Base-by-base conservation (phyloP, 768 basidiomycete genomes). In the Galerina sulciceps region DNA sequence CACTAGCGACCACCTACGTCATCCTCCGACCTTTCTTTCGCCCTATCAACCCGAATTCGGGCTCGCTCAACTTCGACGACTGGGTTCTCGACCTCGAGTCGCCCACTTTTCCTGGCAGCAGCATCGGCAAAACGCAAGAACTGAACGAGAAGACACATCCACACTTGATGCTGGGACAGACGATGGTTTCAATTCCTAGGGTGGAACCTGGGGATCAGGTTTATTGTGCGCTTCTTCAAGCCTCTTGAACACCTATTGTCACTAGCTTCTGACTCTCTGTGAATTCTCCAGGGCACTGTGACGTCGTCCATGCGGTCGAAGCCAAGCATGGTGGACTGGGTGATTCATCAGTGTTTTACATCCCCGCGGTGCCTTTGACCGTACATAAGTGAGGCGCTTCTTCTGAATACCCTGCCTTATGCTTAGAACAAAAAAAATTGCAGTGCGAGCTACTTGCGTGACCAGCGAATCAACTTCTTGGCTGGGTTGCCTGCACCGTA, bases 1-100 rank as follows among this genome's bases (percentile, higher is more conserved):
- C 72, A 0, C 76, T 86, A 17, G 72, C 85, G 6, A 80, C 85
- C 0, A 81, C 88, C 0, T 90, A 91, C 60, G 72, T 83, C 56
- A 74, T 89, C 17, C 76, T 90, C 0, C 81, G 89, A 9, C 88
- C 88, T 0, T 87, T 90, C 73, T 90, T 91, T 79, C 76, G 75
- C 49, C 79, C 76, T 4, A 61, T 65, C 13, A 55, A 65, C 17
- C 34, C 64, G 10, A 20, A 50, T 1, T 68, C 67, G 4, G 11
- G 31, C 14, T 68, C 78, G 36, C 57, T 85, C 40, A 73, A 73
- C 3, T 72, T 77, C 14, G 75, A 78, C 15, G 80, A 88, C 55
- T 89, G 88, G 88, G 69, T 71, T 15, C 66, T 82, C 9, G 85
- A 89, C 68, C 63, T 83, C 3, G 80, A 83, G 10, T 76, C 74